phyloP scores from a whole-genome alignment of 345 rosid genomes.

The Rhodamnia argentea region DNA sequence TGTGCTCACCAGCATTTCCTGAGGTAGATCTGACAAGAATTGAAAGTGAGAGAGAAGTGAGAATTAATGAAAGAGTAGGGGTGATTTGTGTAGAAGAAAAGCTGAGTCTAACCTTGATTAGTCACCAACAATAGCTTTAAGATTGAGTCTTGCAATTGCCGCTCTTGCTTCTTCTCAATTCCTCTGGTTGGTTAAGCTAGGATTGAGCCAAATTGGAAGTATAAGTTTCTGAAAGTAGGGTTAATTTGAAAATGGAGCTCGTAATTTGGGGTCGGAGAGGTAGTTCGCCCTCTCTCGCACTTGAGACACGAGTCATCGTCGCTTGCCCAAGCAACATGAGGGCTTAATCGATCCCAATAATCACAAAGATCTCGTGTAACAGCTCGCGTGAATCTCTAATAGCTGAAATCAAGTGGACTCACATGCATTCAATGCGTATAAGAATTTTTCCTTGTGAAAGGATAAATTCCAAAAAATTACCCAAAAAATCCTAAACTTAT shows the following conservation, averaged over 20 bases:
- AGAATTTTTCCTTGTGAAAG: neutral
- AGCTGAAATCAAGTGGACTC: neutral
- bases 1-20: neutral
- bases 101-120: neutral
- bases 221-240: neutral
- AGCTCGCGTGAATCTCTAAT: accelerated
- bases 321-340: neutral
- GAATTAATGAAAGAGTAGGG: neutral
- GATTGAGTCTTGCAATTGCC: neutral
- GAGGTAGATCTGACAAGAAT: neutral
- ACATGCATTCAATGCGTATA: neutral
- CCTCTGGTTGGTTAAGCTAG: neutral
- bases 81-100: neutral
- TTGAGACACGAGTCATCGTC: neutral
- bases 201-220: neutral
- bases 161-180: neutral
- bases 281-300: neutral
- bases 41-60: neutral
- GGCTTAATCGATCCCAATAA: neutral
- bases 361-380: accelerated
- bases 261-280: accelerated
- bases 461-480: neutral
- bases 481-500: too few species aligned
- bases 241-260: neutral
- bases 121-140: neutral